Base-by-base conservation (phyloP, 2,329 filamentous ascomycete species). In the Stenocarpella maydis region DNA sequence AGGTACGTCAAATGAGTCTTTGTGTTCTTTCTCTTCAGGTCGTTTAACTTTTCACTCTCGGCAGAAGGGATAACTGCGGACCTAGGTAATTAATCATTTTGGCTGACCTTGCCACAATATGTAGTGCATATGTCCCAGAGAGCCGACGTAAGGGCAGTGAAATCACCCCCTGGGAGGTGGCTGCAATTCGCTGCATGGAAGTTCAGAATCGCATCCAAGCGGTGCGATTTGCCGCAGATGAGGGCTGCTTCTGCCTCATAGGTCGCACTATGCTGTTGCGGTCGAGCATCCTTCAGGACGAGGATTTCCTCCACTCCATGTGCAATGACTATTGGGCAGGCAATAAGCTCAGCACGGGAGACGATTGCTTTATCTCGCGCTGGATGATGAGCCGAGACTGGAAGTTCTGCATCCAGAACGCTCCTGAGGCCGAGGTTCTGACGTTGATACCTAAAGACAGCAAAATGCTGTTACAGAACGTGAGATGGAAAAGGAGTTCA, bases 321-420 rank as follows among this genome's bases (percentile, higher is more conserved):
- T 63, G 58, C 43, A 63, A 49, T 63, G 58, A 63, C 43, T 45
- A 49, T 14, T 63, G 58, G 58, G 41, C 58, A 37, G 58, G 58
- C 12, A 63, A 63, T 3, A 63, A 63, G 15, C 58, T 63, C 28
- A 63, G 58, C n/a, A 63, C 58, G 14, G 58, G 58, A 9, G 58
- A 63, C 9, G 58, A 63, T 17, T 63, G 58, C 43, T 63, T 63
- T n/a, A 49, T 63, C 15, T 63, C 58, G 5, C 58, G 58, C 28
- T 63, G 58, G 58, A 34, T 63, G 58, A 63, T 63, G 58, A 15
- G 15, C 6, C 34, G 26, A 14, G 58, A 28, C 14, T 63, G 58
- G 43, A 63, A 63, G 10, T 63, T 63, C n/a, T 63, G 58, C 28
- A 63, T 63, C 5, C 58, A 63, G n/a, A 63, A 63, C 14, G 58